Evolutionary conservation across 1,284 basidiomycete genomes (phyloP).

Genomic region (Cryptococcus neoformans): DNA sequence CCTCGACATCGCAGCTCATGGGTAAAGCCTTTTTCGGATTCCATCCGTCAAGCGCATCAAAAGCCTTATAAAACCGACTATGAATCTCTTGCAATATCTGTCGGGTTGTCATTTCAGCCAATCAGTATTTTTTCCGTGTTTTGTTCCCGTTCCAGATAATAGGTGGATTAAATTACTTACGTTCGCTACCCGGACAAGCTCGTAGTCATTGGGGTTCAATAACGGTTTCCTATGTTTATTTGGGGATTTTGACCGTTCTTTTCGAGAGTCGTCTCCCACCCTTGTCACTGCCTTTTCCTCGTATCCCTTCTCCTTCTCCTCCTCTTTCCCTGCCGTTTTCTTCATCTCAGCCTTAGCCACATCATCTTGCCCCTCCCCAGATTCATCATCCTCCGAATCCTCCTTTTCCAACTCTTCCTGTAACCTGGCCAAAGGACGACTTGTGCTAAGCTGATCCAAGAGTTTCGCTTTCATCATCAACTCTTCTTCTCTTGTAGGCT

Average conservation of each 20-base stretch:
- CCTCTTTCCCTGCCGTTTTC: not conserved
- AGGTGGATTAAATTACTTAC: conserved; percentile 28
- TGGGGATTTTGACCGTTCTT: conserved; percentile 1
- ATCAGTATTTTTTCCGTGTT: too few species aligned
- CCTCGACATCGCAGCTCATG: conserved; percentile 59
- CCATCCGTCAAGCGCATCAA: conserved; percentile 7
- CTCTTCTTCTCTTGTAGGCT: conserved; percentile 13
- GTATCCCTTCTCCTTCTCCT: not conserved
- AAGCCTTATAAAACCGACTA: conserved; percentile 11
- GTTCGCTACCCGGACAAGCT: conserved; percentile 67
- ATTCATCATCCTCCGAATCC: conserved; percentile 2
- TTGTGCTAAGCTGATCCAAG: conserved; percentile 78
- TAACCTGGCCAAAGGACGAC: conserved; percentile 81
- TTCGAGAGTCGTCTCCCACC: not conserved
- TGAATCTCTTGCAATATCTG: conserved; percentile 18
- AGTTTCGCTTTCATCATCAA: conserved; percentile 56
- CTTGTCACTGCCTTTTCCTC: not conserved
- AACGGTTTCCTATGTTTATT: conserved; percentile 52
- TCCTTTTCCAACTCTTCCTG: conserved; percentile 68
- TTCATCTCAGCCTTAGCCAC: not conserved
- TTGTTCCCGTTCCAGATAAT: not conserved
- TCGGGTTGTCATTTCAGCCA: not conserved
- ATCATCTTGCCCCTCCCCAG: not conserved
- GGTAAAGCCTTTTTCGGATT: conserved; percentile 13
- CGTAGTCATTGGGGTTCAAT: conserved; percentile 82